phyloP scores from a whole-genome alignment of 257 asterid species.

The Solanum sejunctum region DNA sequence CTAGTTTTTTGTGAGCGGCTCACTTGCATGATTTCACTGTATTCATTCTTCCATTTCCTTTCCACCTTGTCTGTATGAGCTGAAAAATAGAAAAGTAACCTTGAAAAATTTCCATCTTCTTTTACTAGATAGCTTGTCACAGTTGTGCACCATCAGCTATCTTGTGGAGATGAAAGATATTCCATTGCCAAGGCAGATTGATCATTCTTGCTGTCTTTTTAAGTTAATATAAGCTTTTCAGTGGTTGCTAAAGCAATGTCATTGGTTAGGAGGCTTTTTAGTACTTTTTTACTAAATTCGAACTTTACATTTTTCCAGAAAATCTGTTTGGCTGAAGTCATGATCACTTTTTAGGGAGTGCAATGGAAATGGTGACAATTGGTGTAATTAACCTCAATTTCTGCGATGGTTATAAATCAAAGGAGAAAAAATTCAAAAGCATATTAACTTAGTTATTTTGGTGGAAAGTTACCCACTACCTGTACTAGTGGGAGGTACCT shows the following conservation, averaged over 20 bases:
- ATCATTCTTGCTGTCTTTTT: background rate
- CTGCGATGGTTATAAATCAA: background rate
- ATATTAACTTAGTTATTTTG: background rate
- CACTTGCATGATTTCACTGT: background rate
- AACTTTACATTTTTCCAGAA: background rate
- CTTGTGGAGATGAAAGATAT: background rate
- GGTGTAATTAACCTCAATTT: background rate
- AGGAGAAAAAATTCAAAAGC: background rate
- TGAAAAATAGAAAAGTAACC: background rate
- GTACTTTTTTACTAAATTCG: background rate
- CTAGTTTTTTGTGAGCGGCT: background rate
- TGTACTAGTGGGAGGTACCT: background rate
- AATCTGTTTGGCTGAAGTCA: background rate
- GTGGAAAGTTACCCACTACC: background rate
- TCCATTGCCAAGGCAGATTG: background rate
- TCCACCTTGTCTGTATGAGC: background rate
- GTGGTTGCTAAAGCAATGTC: background rate
- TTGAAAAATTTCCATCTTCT: background rate
- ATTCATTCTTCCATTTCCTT: background rate
- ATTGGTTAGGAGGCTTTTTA: background rate
- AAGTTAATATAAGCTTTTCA: background rate
- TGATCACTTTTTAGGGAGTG: background rate
- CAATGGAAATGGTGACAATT: background rate
- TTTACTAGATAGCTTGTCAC: background rate
- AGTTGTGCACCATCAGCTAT: background rate